Conservation (phyloP, 257 asterid species). For the Solanum etuberosum region DNA sequence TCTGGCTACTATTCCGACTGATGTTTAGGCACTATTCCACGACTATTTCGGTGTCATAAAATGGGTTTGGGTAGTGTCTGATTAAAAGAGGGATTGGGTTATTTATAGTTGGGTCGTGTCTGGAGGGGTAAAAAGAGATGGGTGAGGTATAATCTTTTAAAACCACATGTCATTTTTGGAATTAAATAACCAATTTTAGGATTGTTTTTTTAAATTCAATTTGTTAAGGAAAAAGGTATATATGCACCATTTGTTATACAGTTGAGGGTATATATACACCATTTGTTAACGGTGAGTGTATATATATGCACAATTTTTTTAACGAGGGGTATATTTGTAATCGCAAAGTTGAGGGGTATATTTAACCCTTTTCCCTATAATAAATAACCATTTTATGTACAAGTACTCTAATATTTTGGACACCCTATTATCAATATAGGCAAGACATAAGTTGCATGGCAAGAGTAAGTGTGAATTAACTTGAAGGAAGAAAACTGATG, state of each 20-base stretch:
- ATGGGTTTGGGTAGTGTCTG: background rate
- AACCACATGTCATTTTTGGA: background rate
- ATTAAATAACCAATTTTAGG: background rate
- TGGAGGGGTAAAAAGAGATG: background rate
- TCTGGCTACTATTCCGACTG: background rate
- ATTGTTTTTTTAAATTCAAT: background rate
- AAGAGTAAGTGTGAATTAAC: background rate
- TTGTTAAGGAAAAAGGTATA: background rate
- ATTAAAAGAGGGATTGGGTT: background rate
- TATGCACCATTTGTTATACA: background rate
- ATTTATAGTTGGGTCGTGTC: background rate
- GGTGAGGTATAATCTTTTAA: background rate
- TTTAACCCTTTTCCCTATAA: background rate
- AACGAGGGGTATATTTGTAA: background rate
- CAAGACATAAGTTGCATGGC: background rate
- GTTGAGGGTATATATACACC: background rate
- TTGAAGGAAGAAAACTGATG: conserved; percentile 8
- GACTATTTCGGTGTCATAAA: background rate
- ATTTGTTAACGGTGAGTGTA: background rate
- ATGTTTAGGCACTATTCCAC: background rate
- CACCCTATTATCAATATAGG: background rate
- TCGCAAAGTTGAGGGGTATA: background rate
- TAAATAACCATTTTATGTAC: background rate
- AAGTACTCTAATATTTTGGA: background rate
- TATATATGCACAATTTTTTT: background rate